phyloP scores from a whole-genome alignment of 2,329 filamentous ascomycete species.

The Colletotrichum brevisporum region DNA sequence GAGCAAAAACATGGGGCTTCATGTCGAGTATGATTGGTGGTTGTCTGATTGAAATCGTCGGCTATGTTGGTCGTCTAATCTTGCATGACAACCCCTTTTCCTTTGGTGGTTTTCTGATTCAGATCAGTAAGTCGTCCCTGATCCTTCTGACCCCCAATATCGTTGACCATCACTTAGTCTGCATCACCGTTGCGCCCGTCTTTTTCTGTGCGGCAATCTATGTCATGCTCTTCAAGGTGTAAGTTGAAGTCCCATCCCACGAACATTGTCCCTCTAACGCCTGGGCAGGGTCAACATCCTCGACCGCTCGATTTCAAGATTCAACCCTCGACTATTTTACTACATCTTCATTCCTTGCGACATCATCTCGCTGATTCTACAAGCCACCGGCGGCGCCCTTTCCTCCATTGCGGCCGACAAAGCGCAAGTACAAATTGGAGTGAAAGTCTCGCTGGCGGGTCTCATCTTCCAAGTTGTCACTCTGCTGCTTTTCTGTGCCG shows the following conservation, averaged over 20 bases:
- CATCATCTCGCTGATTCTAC: conserved; percentile 64
- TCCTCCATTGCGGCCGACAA: conserved; percentile 47
- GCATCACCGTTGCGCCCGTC: conserved; percentile 49
- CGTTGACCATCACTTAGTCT: conserved; percentile 48
- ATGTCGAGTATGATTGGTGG: conserved; percentile 66
- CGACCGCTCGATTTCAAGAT: conserved; percentile 45
- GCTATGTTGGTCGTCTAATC: conserved; percentile 72
- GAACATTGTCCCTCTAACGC: conserved; percentile 39
- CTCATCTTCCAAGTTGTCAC: conserved; percentile 66
- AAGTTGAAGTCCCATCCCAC: neutral
- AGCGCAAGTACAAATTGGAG: conserved; percentile 51
- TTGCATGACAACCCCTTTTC: conserved; percentile 70
- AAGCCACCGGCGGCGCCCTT: conserved; percentile 65
- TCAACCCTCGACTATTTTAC: conserved; percentile 49
- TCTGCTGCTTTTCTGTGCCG: conserved; percentile 60
- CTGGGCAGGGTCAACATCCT: conserved; percentile 46
- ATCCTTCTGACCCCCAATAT: too few species aligned
- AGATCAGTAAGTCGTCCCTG: conserved; percentile 60
- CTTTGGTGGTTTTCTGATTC: conserved; percentile 72
- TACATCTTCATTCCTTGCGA: conserved; percentile 64
- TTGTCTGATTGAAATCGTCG: conserved; percentile 69
- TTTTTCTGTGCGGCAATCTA: conserved; percentile 49
- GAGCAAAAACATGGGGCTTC: conserved; percentile 60
- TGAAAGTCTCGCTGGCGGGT: conserved; percentile 64
- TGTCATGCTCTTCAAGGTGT: conserved; percentile 43